Base-by-base conservation (phyloP, 768 basidiomycete genomes). In the Mycena alexandri region DNA sequence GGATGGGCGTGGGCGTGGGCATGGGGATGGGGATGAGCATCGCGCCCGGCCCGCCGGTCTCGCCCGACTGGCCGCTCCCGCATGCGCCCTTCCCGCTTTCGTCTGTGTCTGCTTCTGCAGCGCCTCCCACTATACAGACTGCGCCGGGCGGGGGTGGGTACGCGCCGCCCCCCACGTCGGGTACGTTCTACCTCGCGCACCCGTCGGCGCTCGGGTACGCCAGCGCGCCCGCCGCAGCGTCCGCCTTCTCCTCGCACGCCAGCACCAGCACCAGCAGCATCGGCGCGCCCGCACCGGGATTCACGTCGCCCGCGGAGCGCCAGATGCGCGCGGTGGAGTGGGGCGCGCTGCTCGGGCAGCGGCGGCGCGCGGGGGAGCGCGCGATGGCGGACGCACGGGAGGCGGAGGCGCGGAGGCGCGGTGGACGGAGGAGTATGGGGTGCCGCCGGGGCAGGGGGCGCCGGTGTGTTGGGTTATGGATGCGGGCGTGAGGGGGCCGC, bases 291-390 rank as follows among this genome's bases (percentile, higher is more conserved):
- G n/a, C 33, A 21, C 24, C 57, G 6, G n/a, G n/a, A 4, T 59
- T 44, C 33, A 19, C 58, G 1, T 48, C 51, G 13, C 53, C 50
- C 21, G 60, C 56, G 11, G 69, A 70, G 46, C 61, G 69, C 2
- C 70, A 71, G 1, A 68, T 66, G 63, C 70, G 66, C 54, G 66
- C 70, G 36, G 50, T 71, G 0, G 70, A 71, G 63, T 71, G 70
- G 70, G 24, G 10, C 7, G 70, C 70, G 54, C 51, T 71, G 48
- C n/a, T 68, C 16, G 42, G 61, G 58, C 50, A 66, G 34, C 48
- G 70, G 41, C 36, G 60, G 22, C 7, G 38, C 12, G 70, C 70
- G 47, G 69, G 65, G 51, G 69, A 63, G 61, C 43, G 65, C 21
- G 69, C 61, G 61, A 1, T 66, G 24, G 48, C 47, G 42, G 68